These are phyloP conservation scores for Macrophomina pseudophaseolina DNA, from an alignment of 2,329 filamentous ascomycete species.

Conservation along the genomic window DNA sequence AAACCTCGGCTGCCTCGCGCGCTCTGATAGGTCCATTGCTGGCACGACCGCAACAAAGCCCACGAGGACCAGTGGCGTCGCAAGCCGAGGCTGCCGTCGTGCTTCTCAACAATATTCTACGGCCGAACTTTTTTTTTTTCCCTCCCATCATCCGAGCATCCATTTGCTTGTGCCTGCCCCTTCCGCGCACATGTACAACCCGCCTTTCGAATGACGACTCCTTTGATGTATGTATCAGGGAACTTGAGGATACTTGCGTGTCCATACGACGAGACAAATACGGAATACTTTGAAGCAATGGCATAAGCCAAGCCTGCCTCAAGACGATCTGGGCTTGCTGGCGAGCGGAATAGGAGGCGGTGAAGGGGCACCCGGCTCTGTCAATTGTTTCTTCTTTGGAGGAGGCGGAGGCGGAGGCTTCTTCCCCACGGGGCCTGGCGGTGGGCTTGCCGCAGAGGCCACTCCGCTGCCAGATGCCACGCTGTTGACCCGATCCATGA, in stretches of 20 bases:
- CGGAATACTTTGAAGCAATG: neutral
- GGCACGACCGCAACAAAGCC: neutral
- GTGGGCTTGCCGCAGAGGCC: constrained; percentile 29
- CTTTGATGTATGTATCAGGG: neutral
- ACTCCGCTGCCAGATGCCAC: constrained; percentile 31
- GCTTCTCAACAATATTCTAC: constrained; percentile 24
- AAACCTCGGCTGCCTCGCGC: constrained; percentile 18
- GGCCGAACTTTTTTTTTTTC: constrained; percentile 14
- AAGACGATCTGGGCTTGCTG: constrained; percentile 56
- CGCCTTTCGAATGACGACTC: neutral
- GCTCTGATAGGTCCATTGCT: constrained; percentile 20
- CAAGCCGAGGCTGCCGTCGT: constrained; percentile 18
- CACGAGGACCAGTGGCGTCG: constrained; percentile 10
- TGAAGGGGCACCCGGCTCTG: constrained; percentile 46
- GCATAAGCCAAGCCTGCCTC: neutral
- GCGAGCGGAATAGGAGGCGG: constrained; percentile 60
- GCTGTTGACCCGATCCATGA: constrained; percentile 56
- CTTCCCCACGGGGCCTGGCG: constrained; percentile 47
- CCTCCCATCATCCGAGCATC: neutral
- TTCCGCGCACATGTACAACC: neutral
- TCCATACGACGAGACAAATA: neutral
- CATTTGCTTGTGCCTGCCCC: constrained; percentile 1
- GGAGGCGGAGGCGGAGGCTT: constrained; percentile 64
- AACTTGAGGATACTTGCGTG: neutral
- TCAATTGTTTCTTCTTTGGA: constrained; percentile 55